These are phyloP conservation scores for Drosera spatulata DNA, from an alignment of 179 eudicot genomes.

Conservation along the genomic window DNA sequence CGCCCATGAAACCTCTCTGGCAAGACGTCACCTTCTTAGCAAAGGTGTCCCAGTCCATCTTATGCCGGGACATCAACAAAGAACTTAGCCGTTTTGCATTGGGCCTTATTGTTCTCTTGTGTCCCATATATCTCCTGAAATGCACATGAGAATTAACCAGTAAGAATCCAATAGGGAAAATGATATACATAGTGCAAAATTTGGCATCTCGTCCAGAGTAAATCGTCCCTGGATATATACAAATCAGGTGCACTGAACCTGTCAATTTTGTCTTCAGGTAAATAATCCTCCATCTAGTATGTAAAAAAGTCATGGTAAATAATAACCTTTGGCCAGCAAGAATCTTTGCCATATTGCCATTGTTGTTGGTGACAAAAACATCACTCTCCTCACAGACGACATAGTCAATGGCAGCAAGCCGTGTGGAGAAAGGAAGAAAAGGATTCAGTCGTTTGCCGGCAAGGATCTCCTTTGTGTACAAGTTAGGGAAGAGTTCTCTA, in stretches of 20 bases:
- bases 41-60: constrained; percentile 68
- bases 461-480: constrained; percentile 8
- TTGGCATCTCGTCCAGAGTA: no score
- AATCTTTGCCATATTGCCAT: constrained; percentile 14
- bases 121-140: constrained; percentile 90
- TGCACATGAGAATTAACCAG: neutral
- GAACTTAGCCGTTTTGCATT: constrained; percentile 93
- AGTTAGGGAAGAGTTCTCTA: constrained; percentile 6
- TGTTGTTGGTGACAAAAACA: constrained; percentile 15
- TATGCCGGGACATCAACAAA: constrained; percentile 54
- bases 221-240: no score
- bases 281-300: no score
- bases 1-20: constrained; percentile 96
- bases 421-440: constrained; percentile 5
- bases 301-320: no score
- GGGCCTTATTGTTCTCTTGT: constrained; percentile 89
- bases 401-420: constrained; percentile 10
- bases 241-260: no score
- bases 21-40: constrained; percentile 84
- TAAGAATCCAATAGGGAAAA: no score
- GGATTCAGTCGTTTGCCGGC: constrained; percentile 6
- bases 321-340: constrained; percentile 11
- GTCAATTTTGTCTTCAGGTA: no score
- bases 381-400: constrained; percentile 10
- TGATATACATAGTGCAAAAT: no score